Percentiles rank a stretch among this genome's conserved stretches.
These are phyloP conservation scores for Fusarium transvaalense DNA, from an alignment of 2,329 filamentous ascomycete species.

Conservation along the genomic window DNA sequence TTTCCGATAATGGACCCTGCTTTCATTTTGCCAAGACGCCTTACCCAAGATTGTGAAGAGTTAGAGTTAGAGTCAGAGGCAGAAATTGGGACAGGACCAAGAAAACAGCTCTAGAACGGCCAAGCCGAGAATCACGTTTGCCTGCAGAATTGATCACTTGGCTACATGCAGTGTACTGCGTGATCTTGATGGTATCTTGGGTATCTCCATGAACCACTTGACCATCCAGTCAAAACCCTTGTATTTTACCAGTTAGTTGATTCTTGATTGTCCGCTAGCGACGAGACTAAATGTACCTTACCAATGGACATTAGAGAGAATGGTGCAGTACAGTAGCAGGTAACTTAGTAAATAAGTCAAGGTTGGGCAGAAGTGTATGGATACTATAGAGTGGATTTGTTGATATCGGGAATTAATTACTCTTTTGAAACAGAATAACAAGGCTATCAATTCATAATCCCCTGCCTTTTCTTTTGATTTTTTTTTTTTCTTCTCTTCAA, in stretches of 20 bases:
- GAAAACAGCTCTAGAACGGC: slow-evolving; percentile 12
- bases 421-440: background rate
- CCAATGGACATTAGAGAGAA: background rate
- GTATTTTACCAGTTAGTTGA: background rate
- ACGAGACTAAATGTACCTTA: background rate
- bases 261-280: slow-evolving; percentile 20
- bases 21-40: slow-evolving; percentile 17
- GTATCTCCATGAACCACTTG: slow-evolving; percentile 12
- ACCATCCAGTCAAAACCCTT: slow-evolving; percentile 15
- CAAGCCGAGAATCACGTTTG: slow-evolving; percentile 36
- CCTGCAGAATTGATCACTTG: slow-evolving; percentile 35
- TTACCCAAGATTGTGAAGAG: background rate
- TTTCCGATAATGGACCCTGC: slow-evolving; percentile 21
- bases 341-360: background rate
- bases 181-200: slow-evolving; percentile 31
- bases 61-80: slow-evolving; percentile 13
- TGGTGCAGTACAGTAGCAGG: too few species aligned
- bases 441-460: background rate
- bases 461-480: background rate
- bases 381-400: background rate
- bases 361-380: background rate
- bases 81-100: background rate
- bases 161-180: slow-evolving; percentile 33
- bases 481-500: background rate
- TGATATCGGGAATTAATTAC: background rate